Evolutionary conservation across 148 eudicot genomes (phyloP).

Genomic region (Camellia lanceoleosa): DNA sequence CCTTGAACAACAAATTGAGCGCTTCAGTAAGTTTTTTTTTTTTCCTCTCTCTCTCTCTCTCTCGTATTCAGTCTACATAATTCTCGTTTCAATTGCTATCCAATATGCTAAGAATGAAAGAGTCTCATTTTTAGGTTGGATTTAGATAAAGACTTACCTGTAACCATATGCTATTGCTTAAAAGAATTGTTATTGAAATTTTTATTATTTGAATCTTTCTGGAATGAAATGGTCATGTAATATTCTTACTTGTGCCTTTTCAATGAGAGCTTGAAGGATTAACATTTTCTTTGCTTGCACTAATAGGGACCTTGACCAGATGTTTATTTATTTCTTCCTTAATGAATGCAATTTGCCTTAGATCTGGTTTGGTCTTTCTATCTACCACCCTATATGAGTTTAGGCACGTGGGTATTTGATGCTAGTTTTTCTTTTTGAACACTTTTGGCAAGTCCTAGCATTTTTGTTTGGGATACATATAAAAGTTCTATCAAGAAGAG

Average conservation of each 20-base stretch:
- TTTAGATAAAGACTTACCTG: neutral
- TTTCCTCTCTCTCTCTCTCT: neutral
- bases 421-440: neutral
- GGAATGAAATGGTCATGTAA: neutral
- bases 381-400: neutral
- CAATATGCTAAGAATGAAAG: neutral
- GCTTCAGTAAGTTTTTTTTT: conserved; percentile 70
- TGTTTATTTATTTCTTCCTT: neutral
- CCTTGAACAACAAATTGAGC: conserved; percentile 77
- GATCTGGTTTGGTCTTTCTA: neutral
- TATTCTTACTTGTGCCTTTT: neutral
- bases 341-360: neutral
- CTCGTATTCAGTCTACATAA: neutral
- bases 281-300: neutral
- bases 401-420: neutral
- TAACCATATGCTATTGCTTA: neutral
- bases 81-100: neutral
- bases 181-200: neutral
- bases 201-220: neutral
- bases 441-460: neutral
- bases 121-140: neutral
- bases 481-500: too few species aligned
- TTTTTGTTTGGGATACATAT: too few species aligned
- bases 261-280: neutral
- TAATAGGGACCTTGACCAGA: neutral